Evolutionary conservation across 495 filamentous ascomycete genomes (phyloP).

Genomic region (Trichocladium antarcticum): DNA sequence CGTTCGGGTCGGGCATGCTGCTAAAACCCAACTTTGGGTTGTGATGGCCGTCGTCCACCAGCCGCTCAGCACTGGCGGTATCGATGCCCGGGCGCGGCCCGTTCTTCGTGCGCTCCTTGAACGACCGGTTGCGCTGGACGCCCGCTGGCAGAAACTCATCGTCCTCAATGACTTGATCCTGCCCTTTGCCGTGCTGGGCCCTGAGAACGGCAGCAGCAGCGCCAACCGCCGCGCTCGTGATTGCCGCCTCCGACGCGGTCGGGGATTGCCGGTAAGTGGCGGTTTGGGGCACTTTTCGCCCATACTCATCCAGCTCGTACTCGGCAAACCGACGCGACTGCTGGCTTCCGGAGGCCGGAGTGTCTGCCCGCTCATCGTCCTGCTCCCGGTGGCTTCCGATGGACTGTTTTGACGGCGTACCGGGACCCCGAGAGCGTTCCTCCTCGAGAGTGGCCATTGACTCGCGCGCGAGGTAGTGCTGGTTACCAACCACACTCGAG

Average conservation of each 20-base stretch:
- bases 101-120: conserved; percentile 45
- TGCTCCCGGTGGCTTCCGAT: conserved; percentile 23
- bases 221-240: conserved; percentile 41
- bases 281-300: conserved; percentile 39
- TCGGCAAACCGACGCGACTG: conserved; percentile 24
- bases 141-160: conserved; percentile 26
- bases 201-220: conserved; percentile 39
- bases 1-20: conserved; percentile 47
- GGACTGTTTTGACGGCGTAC: conserved; percentile 31
- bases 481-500: conserved; percentile 29
- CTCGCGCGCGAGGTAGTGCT: conserved; percentile 25
- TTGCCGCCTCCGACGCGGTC: conserved; percentile 40
- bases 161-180: conserved; percentile 27
- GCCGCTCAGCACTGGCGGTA: conserved; percentile 63
- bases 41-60: conserved; percentile 45
- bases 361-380: conserved; percentile 19
- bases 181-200: conserved; percentile 25
- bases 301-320: conserved; percentile 46
- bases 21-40: conserved; percentile 49
- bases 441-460: conserved; percentile 30
- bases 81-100: conserved; percentile 46
- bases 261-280: conserved; percentile 32
- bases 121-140: conserved; percentile 40
- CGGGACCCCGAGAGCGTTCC: conserved; percentile 18
- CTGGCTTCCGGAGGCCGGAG: conserved; percentile 23